Base-by-base conservation (phyloP, 768 basidiomycete genomes). In the Naganishia onofrii region DNA sequence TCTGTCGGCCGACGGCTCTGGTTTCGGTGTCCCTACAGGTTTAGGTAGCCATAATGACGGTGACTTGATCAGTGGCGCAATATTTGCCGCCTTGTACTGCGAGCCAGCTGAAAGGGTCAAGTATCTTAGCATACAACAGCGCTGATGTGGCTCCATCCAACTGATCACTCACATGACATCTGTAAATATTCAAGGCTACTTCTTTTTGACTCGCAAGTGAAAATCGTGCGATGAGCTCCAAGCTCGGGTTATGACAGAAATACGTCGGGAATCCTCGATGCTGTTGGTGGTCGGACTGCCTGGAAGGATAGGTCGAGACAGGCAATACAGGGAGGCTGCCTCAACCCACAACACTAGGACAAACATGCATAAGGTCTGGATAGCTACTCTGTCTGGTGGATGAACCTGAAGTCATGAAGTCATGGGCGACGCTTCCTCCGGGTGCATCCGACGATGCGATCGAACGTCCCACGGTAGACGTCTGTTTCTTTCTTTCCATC, bases 51-150 rank as follows among this genome's bases (percentile, higher is more conserved):
- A 88, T 21, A 96, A 85, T 70, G 91, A 91, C 0, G 93, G 95
- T 2, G 91, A 92, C 81, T 94, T 91, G 81, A 96, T 95, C 55
- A 98, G 83, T 0, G 94, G 93, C 1, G 93, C 88, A 63, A 84
- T 84, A 3, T 87, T 84, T 21, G 88, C 89, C 0, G 90, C 86
- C 0, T 88, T 85, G 78, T 95, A 95, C 73, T 92, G 92, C 7
- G 89, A 88, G 6, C 23, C 15, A 19, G 23, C 60, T 63, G 17
- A 8, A 44, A 7, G 7, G 6, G n/a, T 53, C 29, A 32, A 19
- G 2, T 6, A 13, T 46, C 46, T 63, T 23, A 51, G 48, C 48
- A 7, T 4, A 26, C 7, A 2, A 51, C 12, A 51, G 48, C 48
- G 12, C 7, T 51, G 48, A 2, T 17, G 15, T 42, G 42, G 15